Base-by-base conservation (phyloP, 495 filamentous ascomycete genomes). In the Penicillium arizonense region DNA sequence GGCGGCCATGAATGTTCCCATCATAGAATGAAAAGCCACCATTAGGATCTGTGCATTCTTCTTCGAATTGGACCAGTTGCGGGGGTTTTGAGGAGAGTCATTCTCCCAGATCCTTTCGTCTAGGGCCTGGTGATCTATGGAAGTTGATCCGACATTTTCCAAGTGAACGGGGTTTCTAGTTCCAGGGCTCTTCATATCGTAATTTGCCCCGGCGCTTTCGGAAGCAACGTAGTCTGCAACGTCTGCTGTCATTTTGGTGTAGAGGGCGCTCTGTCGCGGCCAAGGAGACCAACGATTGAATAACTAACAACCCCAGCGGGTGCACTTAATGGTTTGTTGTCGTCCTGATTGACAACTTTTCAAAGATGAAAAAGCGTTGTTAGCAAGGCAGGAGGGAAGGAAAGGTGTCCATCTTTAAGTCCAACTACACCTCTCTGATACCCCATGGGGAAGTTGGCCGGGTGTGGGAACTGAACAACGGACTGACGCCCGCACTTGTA, bases 1-100 rank as follows among this genome's bases (percentile, higher is more conserved):
- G 2, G 69, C 67, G 1, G 67, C 69, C 64, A 67, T 70, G 44
- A 72, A 69, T 8, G 64, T 70, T 1, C 55, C 52, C 12, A 62
- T 57, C 61, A 66, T 66, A 6, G 69, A 68, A 53, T 69, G 69
- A 38, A 72, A 70, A 7, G 69, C 62, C 1, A 72, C 62, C 69
- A 72, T 68, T 1, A 67, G 13, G n/a, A 69, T 71, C 18, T 67
- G 63, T 5, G 58, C 53, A 42, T 71, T 61, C 30, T 65, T 71
- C 57, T 71, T 71, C 63, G 60, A 67, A 4, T 24, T 28, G 0
- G 65, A 55, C 65, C 62, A 69, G 40, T 65, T 69, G 8, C 33
- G 49, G 12, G 68, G 68, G 16, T 68, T 57, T 11, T 55, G 50
- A 23, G 51, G 55, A 21, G 54, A 51, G 1, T 47, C 42, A 10